Evolutionary conservation across 2,329 filamentous ascomycete genomes (phyloP).

Genomic region (Xylariales sp.): DNA sequence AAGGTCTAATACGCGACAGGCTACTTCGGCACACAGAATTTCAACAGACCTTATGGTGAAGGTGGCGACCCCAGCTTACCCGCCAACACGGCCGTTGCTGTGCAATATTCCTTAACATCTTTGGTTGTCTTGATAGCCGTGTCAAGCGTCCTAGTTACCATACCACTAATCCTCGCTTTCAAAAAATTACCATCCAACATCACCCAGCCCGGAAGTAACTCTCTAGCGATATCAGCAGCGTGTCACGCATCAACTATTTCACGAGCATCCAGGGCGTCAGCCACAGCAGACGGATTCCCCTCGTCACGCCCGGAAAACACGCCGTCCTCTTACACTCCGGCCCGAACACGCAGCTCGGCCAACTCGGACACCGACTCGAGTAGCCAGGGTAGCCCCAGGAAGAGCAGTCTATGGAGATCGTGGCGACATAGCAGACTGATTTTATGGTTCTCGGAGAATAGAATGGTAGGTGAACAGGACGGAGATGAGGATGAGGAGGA

Average conservation of each 20-base stretch:
- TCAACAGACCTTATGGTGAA: background rate
- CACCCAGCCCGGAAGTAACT: constrained; percentile 40
- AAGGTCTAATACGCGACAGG: background rate
- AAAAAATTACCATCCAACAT: constrained; percentile 38
- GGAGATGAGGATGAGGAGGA: background rate
- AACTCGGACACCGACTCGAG: background rate
- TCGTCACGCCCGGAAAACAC: background rate
- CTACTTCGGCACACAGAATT: background rate
- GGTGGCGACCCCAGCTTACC: constrained; percentile 25
- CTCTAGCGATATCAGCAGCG: constrained; percentile 41
- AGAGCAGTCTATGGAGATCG: background rate
- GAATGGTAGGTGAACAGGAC: background rate
- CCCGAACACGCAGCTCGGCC: background rate
- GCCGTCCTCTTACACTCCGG: background rate
- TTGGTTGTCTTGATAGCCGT: constrained; percentile 30
- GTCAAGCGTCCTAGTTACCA: constrained; percentile 29
- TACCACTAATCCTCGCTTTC: constrained; percentile 36
- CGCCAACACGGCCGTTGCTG: constrained; percentile 26
- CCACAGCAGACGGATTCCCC: background rate
- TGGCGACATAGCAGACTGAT: background rate
- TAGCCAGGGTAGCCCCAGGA: background rate
- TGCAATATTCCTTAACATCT: constrained; percentile 36
- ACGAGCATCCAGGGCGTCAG: background rate
- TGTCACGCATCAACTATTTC: constrained; percentile 41
- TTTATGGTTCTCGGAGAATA: background rate